Evolutionary conservation across 441 rosid species (phyloP), one percentile per base, ranked within the genome.

Genomic region (Viola pubescens): DNA sequence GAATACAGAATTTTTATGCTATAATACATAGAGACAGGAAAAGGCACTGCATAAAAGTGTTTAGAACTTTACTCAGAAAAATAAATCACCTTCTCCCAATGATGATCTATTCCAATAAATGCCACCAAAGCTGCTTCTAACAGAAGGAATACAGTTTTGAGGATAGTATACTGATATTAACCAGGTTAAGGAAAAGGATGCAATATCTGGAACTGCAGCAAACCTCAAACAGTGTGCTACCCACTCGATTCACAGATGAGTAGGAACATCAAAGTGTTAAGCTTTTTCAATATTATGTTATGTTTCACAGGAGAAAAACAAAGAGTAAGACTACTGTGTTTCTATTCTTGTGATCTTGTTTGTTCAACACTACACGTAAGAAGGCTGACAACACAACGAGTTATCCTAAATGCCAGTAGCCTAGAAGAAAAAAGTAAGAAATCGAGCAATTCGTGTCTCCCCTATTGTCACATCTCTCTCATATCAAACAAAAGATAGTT

Each of bases 121-220:
- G 86, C 86, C 62, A 92, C 91, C 58, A 87, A 73, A 52, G 82
- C 75, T 40, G 91, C 90, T 84, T 92, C 98, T 58, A 86, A 64
- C 48, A 86, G 61, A 70, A 92, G 63, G 5, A 89, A 52, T 40
- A 79, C 59, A 65, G 75, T 73, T 74, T 79, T 83, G 61, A 91
- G 83, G 63, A 91, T 66, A 10, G 95, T 73, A 56, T 87, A 69
- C 87, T 82, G 50, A 53, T n/a, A 56, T 60, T 55, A 9, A 56
- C 6, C 5, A 67, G 44, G 70, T 70, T 46, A 77, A 65, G 79
- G 70, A 46, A 65, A 64, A 59, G 11, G 19, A 40, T 13, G 5
- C 7, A 37, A n/a, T 39, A 7, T 13, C 3, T 48, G 58, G 8
- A 11, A 40, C n/a, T 13, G 13, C 54, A 8, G 5, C 34, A 26